Evolutionary conservation across 306 rosid species (phyloP).

Genomic region (Dalbergia cultrata): DNA sequence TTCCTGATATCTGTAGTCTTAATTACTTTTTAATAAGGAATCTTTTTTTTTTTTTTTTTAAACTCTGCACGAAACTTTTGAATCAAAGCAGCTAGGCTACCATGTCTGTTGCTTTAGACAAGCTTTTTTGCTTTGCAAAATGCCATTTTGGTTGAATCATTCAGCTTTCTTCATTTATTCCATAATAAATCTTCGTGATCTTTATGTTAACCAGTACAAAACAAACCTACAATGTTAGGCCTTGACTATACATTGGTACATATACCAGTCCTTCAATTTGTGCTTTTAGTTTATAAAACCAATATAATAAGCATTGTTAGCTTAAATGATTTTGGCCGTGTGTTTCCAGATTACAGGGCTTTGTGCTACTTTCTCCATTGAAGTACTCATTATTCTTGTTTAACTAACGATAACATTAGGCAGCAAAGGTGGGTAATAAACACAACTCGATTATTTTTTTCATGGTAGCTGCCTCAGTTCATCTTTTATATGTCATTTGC

Average conservation of each 20-base stretch:
- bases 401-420: slow-evolving; percentile 49
- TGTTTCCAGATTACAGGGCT: slow-evolving; percentile 53
- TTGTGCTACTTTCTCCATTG: slow-evolving; percentile 61
- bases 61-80: slow-evolving; percentile 71
- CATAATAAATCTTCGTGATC: slow-evolving; percentile 60
- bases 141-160: slow-evolving; percentile 81
- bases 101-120: slow-evolving; percentile 76
- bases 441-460: slow-evolving; percentile 50
- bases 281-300: not conserved
- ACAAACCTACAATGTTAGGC: slow-evolving; percentile 80
- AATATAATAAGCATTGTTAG: not conserved
- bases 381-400: slow-evolving; percentile 57
- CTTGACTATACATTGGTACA: slow-evolving; percentile 74
- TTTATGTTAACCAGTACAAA: slow-evolving; percentile 90
- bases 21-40: slow-evolving; percentile 7
- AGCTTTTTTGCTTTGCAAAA: slow-evolving; percentile 73
- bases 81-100: slow-evolving; percentile 76
- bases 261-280: not conserved
- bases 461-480: slow-evolving; percentile 54
- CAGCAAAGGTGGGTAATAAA: slow-evolving; percentile 63
- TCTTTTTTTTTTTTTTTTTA: slow-evolving; percentile 1
- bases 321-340: not conserved
- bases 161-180: slow-evolving; percentile 75
- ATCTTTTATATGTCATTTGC: slow-evolving; percentile 70
- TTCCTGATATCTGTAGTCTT: not conserved